phyloP scores from a whole-genome alignment of 352 stramenopile species.

The Globisporangium takayamanum region DNA sequence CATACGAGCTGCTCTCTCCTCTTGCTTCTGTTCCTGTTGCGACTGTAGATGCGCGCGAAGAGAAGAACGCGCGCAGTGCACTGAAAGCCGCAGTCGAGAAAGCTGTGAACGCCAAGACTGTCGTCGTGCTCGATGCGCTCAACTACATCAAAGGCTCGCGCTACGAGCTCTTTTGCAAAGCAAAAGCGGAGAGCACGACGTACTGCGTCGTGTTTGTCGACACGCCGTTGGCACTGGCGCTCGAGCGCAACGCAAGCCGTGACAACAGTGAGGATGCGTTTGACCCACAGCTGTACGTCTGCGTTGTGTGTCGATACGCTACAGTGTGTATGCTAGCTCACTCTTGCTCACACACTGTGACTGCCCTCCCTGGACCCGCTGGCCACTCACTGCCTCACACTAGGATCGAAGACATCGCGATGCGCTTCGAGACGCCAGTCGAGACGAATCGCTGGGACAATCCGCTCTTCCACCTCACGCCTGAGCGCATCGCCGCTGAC shows the following conservation, averaged over 20 bases:
- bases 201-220: constrained; percentile 88
- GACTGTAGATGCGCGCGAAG: constrained; percentile 37
- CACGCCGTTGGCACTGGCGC: constrained; percentile 47
- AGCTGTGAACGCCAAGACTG: constrained; percentile 44
- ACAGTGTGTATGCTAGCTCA: too few relatives aligned
- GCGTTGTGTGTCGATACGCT: background rate
- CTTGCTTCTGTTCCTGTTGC: background rate
- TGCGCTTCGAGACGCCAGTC: constrained; percentile 87
- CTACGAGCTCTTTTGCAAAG: constrained; percentile 94
- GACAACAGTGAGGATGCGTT: constrained; percentile 24
- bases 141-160: constrained; percentile 95
- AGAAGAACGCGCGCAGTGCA: constrained; percentile 69
- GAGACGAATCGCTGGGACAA: constrained; percentile 93
- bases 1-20: background rate
- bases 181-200: constrained; percentile 84
- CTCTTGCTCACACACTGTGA: background rate
- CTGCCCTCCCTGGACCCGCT: background rate
- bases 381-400: background rate
- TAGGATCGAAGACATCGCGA: constrained; percentile 80
- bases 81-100: constrained; percentile 62
- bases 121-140: constrained; percentile 91
- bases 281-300: constrained; percentile 42
- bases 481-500: constrained; percentile 28
- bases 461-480: constrained; percentile 73
- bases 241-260: constrained; percentile 43